Evolutionary conservation across 768 basidiomycete species (phyloP), one percentile per base, ranked within the genome.

Genomic region (Lactarius evosmus): DNA sequence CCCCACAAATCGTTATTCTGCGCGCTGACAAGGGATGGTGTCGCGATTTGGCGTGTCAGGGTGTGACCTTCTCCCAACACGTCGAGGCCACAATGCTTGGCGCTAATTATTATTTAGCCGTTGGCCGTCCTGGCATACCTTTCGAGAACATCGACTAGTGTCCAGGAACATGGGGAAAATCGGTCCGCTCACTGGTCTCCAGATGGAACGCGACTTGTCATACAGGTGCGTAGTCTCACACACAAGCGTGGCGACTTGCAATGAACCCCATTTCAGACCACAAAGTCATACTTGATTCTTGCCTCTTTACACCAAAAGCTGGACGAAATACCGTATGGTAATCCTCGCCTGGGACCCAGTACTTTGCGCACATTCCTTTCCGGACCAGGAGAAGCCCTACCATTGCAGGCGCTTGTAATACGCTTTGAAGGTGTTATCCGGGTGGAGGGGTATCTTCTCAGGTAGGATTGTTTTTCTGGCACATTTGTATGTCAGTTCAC

Each of bases 111-210:
- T n/a, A 7, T 46, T 25, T 72, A 93, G 91, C 91, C 91, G 1
- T 84, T 86, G 41, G 83, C 85, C 33, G 80, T 88, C 7, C 74
- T 92, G 65, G 87, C 91, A 25, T 82, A 87, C 67, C 79, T 96
- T 19, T 81, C 87, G 34, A 85, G 95, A 59, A 91, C 92, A 38
- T 78, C 85, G 7, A 83, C 84, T 1, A 95, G 93, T 19, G 77
- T 96, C 41, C 74, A 82, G 60, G 87, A 91, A 63, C 94, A 95
- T 72, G 95, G 95, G n/a, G 83, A 86, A 70, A 96, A 94, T 69
- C 66, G 80, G 22, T 76, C 82, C 58, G 84, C 83, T 14, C 82
- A 85, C 70, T 98, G 95, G 94, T 86, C 93, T 19, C 86, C 87
- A 58, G 93, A 95, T 72, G 88, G 89, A 36, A 80, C 80, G 69